Conservation (phyloP, 148 eudicot genomes). For the Chenopodium album region DNA sequence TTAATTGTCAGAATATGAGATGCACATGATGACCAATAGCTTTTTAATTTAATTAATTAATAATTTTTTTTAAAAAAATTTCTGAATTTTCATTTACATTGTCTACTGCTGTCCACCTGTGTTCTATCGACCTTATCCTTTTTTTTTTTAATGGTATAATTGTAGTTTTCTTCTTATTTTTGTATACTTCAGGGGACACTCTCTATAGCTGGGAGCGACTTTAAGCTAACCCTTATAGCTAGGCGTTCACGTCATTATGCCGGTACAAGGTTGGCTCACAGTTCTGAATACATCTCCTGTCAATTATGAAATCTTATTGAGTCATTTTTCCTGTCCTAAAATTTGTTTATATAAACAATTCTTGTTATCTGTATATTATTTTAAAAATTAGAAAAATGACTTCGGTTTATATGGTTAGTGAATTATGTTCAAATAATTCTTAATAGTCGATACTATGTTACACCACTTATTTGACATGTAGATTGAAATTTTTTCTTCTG, state of each 20-base stretch:
- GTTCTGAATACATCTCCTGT: background rate
- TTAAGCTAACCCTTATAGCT: constrained; percentile 70
- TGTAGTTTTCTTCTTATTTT: background rate
- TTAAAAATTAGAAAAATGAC: background rate
- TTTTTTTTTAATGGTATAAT: too few species aligned
- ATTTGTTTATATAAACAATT: background rate
- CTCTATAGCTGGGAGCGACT: constrained; percentile 63
- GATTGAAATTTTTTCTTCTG: background rate
- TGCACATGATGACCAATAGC: background rate
- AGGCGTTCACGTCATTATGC: constrained; percentile 98
- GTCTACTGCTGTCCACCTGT: constrained; percentile 7
- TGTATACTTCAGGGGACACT: constrained; percentile 51
- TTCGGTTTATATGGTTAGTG: background rate
- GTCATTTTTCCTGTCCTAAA: background rate
- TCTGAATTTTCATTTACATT: background rate
- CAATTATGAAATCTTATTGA: background rate
- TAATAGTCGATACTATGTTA: background rate
- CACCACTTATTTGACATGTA: too few species aligned
- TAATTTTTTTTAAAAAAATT: background rate
- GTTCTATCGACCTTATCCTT: background rate
- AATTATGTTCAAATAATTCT: background rate
- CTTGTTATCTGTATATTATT: background rate
- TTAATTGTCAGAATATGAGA: background rate
- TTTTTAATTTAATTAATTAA: too few species aligned
- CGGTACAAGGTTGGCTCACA: constrained; percentile 69